Base-by-base conservation (phyloP, 257 asterid genomes). In the Ajuga chamaepitys region DNA sequence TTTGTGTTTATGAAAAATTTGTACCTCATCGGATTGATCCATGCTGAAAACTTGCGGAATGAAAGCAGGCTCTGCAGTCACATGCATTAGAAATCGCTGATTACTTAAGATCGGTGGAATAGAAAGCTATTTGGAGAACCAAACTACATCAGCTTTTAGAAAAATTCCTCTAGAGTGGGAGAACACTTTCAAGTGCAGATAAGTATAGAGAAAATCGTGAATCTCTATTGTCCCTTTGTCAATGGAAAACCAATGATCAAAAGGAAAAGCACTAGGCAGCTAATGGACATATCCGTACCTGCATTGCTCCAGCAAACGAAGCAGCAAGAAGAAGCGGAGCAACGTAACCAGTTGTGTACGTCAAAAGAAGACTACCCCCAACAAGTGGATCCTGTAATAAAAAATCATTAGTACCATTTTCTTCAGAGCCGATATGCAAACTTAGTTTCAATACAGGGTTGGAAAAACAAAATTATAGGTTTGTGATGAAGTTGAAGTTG, bases 311-410 rank as follows among this genome's bases (percentile, higher is more conserved):
- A 26, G 98, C 97, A 74, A 92, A 92, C 59, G 98, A 89, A 74
- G 98, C 98, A 37, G 97, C 98, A 69, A 92, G 88, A 68, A 89
- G 97, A 72, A 92, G 84, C 68, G 97, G 98, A 67, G 97, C 85
- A 60, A 92, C 94, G 38, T 92, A 92, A 63, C 98, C 96, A 17
- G 97, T 92, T 28, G 98, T 92, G 83, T 92, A 92, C 9, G 96
- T 82, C 80, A 92, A 78, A 13, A 92, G 83, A 64, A 92, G 81
- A 79, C 98, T 89, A 47, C 96, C 95, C 20, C 98, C 98, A 4
- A 87, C 56, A 30, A 92, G 16, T 6, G 97, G 97, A 71, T 92
- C 95, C 98, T 92, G 79, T 62, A 28, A 57, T 45, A 11, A 25
- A 55, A 55, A 66, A 42, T 60, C 32, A 58, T 30, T 37, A 38